These are phyloP conservation scores for Avicennia marina DNA, from an alignment of 257 asterid genomes.

Conservation along the genomic window DNA sequence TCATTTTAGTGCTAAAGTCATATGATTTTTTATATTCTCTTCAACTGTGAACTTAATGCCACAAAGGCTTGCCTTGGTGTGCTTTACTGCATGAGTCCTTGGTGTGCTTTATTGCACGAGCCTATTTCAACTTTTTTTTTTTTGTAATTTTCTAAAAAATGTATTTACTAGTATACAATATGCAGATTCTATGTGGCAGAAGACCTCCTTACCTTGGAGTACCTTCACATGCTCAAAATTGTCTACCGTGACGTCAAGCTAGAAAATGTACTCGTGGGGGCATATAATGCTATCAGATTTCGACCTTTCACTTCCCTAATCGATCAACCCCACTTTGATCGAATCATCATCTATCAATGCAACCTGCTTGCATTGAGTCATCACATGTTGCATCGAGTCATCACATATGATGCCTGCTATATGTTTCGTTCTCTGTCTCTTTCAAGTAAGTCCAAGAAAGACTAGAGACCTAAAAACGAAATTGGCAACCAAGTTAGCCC, in stretches of 20 bases:
- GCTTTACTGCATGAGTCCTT: no score
- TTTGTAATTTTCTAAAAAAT: background rate
- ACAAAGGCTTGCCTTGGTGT: no score
- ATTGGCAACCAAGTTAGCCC: constrained; percentile 49
- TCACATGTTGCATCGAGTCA: constrained; percentile 45
- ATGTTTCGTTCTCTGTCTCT: constrained; percentile 49
- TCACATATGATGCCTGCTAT: constrained; percentile 47
- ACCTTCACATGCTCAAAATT: constrained; percentile 61
- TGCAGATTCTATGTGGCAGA: constrained; percentile 59
- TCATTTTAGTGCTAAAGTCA: no score
- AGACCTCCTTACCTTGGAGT: constrained; percentile 53
- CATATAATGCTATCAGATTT: constrained; percentile 58
- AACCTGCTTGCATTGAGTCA: constrained; percentile 50
- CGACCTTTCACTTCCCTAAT: constrained; percentile 51
- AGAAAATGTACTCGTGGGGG: constrained; percentile 57
- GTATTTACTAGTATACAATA: background rate
- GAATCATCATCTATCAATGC: constrained; percentile 33
- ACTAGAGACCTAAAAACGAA: constrained; percentile 42
- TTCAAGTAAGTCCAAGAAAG: constrained; percentile 43
- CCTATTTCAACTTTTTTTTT: no score
- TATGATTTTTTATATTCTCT: no score
- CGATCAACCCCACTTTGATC: constrained; percentile 53
- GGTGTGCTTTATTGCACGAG: no score
- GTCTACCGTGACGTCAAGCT: constrained; percentile 63
- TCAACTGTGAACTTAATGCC: no score